Evolutionary conservation across 1,284 basidiomycete genomes (phyloP).

Genomic region (Ganoderma lingzhi): DNA sequence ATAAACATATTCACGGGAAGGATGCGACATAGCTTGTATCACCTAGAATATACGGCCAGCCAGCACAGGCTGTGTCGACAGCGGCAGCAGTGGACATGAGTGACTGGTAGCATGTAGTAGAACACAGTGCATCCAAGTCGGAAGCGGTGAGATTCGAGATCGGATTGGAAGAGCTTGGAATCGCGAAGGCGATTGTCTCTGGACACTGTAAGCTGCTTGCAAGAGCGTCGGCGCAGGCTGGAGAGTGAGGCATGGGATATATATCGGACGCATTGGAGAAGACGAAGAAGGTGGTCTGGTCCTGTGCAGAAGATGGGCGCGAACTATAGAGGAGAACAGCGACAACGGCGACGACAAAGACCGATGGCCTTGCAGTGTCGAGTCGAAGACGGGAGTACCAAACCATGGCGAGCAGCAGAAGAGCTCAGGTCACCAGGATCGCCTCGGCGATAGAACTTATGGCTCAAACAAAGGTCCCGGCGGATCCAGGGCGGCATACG

Average conservation of each 20-base stretch:
- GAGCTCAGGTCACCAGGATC: neutral
- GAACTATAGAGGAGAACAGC: neutral
- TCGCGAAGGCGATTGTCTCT: constrained; percentile 7
- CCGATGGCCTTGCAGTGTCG: neutral
- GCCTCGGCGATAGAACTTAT: neutral
- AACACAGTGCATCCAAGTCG: constrained; percentile 12
- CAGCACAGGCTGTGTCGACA: constrained; percentile 19
- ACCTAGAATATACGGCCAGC: constrained; percentile 20
- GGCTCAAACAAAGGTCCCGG: neutral
- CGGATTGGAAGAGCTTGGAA: constrained; percentile 11
- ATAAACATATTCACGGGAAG: constrained; percentile 6
- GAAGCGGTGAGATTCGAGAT: constrained; percentile 20
- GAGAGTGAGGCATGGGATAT: constrained; percentile 14
- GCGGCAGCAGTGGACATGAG: neutral
- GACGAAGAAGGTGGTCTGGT: neutral
- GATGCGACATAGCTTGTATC: constrained; percentile 22
- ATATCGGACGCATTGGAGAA: constrained; percentile 20
- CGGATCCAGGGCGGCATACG: neutral
- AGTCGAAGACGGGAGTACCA: neutral
- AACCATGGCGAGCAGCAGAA: neutral
- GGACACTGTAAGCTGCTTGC: constrained; percentile 16
- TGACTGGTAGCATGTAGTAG: constrained; percentile 7
- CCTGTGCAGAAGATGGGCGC: neutral
- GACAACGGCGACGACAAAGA: neutral
- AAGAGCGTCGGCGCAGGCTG: constrained; percentile 20